These are phyloP conservation scores for Pseudogymnoascus sp. DNA, from an alignment of 2,329 filamentous ascomycete species.

Conservation along the genomic window DNA sequence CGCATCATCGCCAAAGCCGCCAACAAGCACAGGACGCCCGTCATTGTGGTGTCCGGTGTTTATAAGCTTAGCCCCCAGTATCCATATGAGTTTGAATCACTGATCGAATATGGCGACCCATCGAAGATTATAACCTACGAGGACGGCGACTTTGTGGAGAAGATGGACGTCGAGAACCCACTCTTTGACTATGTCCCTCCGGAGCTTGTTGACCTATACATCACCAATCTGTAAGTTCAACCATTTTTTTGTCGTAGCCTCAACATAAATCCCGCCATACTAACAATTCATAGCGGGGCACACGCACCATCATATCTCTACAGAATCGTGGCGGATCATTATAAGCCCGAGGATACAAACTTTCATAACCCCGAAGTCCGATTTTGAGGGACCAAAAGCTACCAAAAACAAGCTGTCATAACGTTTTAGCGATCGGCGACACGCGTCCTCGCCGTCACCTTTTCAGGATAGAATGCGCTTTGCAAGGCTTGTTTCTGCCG, in stretches of 20 bases:
- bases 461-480: neutral
- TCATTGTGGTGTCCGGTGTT: slow-evolving; percentile 82
- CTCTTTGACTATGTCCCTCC: slow-evolving; percentile 76
- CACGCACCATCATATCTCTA: slow-evolving; percentile 68
- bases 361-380: slow-evolving; percentile 36
- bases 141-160: slow-evolving; percentile 71
- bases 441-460: neutral
- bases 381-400: neutral
- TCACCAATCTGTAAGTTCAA: slow-evolving; percentile 68
- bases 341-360: slow-evolving; percentile 64
- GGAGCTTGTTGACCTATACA: slow-evolving; percentile 70
- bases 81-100: slow-evolving; percentile 70
- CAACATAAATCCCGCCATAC: slow-evolving; percentile 19
- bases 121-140: slow-evolving; percentile 69
- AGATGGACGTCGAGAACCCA: slow-evolving; percentile 70
- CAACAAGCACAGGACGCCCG: slow-evolving; percentile 71
- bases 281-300: slow-evolving; percentile 37
- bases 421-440: neutral
- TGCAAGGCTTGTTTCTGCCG: slow-evolving; percentile 2
- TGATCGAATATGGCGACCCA: slow-evolving; percentile 82
- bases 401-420: slow-evolving; percentile 1
- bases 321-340: slow-evolving; percentile 66
- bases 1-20: slow-evolving; percentile 78
- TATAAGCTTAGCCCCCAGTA: slow-evolving; percentile 92
- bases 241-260: slow-evolving; percentile 25